phyloP scores from a whole-genome alignment of 768 basidiomycete genomes.

The Russula vinacea region DNA sequence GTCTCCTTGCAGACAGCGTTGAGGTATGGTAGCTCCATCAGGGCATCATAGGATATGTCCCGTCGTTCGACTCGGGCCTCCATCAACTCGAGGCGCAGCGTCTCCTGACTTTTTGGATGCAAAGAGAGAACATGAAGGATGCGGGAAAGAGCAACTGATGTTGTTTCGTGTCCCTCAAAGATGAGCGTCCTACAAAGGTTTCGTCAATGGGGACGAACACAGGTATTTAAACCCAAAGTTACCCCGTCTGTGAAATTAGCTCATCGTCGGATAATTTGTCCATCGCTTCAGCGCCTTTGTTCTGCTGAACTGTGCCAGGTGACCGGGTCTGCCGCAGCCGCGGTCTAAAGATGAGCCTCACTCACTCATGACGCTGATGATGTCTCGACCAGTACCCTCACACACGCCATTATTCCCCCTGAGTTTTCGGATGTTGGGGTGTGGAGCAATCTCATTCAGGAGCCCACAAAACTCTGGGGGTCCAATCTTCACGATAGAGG shows the following conservation, averaged over 20 bases:
- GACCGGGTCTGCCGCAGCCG: background rate
- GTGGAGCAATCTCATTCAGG: conserved; percentile 28
- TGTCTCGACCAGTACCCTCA: conserved; percentile 17
- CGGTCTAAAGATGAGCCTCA: background rate
- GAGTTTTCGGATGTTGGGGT: conserved; percentile 27
- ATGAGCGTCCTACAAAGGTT: conserved; percentile 27
- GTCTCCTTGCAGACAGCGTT: conserved; percentile 40
- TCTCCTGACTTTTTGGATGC: conserved; percentile 26
- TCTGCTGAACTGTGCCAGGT: conserved; percentile 31
- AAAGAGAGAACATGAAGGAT: conserved; percentile 30
- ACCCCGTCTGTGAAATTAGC: conserved; percentile 36
- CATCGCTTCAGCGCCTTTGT: conserved; percentile 25
- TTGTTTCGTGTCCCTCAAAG: conserved; percentile 31
- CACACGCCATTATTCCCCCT: conserved; percentile 12
- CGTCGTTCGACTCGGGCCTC: conserved; percentile 18
- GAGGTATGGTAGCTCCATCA: conserved; percentile 40
- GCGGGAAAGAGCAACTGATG: conserved; percentile 28
- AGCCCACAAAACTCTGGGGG: conserved; percentile 29
- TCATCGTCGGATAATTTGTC: conserved; percentile 34
- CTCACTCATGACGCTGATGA: conserved; percentile 26
- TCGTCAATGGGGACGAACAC: background rate
- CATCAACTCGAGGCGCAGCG: conserved; percentile 27
- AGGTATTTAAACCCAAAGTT: background rate
- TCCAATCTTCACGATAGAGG: conserved; percentile 27
- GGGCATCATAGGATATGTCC: conserved; percentile 36